A percentile compares a stretch with the other conserved stretches of the same genome.
phyloP scores from a whole-genome alignment of 2,329 filamentous ascomycete species.

The Akanthomyces uredinophilus region DNA sequence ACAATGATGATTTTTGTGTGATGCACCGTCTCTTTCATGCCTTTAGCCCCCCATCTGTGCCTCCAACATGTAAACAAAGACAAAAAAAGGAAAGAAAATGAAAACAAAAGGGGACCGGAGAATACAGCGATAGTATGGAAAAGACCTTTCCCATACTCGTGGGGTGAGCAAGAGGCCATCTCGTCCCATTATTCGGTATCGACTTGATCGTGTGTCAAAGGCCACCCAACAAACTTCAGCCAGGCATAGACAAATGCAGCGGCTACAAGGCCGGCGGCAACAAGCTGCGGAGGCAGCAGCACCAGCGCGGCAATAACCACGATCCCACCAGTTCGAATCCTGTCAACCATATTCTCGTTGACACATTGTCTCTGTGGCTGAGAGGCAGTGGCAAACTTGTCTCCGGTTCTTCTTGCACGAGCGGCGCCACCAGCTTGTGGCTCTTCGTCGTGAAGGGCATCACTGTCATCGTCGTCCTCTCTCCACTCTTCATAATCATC shows the following conservation, averaged over 20 bases:
- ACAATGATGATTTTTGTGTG: conserved; percentile 11
- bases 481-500: conserved; percentile 22
- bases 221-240: conserved; percentile 22
- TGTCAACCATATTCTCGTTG: conserved; percentile 35
- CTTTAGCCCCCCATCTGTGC: neutral
- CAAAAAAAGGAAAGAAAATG: neutral
- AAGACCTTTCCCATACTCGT: too few species aligned
- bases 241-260: conserved; percentile 37
- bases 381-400: neutral
- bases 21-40: conserved; percentile 10
- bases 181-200: neutral
- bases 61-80: neutral
- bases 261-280: conserved; percentile 31
- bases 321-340: conserved; percentile 38
- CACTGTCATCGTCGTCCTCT: conserved; percentile 23
- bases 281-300: conserved; percentile 41
- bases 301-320: conserved; percentile 39
- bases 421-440: neutral
- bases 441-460: conserved; percentile 30
- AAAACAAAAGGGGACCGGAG: neutral
- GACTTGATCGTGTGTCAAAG: neutral
- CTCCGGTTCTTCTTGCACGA: neutral
- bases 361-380: conserved; percentile 25
- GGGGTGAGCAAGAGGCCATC: too few species aligned
- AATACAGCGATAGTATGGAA: neutral